phyloP scores from a whole-genome alignment of 2,329 filamentous ascomycete species.

The Atkinsonella hypoxylon region DNA sequence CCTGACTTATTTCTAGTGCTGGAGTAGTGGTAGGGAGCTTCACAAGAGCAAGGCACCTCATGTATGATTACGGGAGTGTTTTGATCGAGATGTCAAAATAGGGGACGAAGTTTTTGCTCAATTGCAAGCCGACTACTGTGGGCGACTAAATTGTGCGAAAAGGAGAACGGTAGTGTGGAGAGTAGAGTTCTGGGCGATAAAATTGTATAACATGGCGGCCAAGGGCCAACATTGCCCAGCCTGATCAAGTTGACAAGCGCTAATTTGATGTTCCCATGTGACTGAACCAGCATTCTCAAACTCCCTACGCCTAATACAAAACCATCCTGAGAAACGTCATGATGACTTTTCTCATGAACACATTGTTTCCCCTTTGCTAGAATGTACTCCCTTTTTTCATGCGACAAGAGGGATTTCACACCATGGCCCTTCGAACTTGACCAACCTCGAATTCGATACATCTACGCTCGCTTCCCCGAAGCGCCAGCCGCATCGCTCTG shows the following conservation, averaged over 20 bases:
- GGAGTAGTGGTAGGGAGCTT: neutral
- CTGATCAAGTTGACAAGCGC: neutral
- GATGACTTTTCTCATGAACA: neutral
- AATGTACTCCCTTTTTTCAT: no score
- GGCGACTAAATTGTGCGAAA: no score
- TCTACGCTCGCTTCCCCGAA: constrained; percentile 1
- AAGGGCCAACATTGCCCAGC: neutral
- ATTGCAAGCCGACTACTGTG: no score
- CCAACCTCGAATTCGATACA: neutral
- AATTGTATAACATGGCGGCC: neutral
- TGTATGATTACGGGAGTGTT: neutral
- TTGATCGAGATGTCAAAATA: neutral
- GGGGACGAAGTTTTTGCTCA: neutral
- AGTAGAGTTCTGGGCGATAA: neutral
- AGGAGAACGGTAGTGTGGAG: neutral
- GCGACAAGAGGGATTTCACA: no score
- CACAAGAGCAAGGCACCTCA: neutral
- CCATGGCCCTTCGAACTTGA: neutral
- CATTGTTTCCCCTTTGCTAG: neutral
- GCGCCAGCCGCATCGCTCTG: constrained; percentile 29
- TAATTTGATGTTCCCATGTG: neutral
- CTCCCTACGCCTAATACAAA: constrained; percentile 15
- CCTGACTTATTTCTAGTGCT: neutral
- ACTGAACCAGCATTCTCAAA: neutral
- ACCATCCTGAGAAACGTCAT: constrained; percentile 15